Conservation (phyloP, 2,329 filamentous ascomycete genomes). For the Beauveria medogensis region DNA sequence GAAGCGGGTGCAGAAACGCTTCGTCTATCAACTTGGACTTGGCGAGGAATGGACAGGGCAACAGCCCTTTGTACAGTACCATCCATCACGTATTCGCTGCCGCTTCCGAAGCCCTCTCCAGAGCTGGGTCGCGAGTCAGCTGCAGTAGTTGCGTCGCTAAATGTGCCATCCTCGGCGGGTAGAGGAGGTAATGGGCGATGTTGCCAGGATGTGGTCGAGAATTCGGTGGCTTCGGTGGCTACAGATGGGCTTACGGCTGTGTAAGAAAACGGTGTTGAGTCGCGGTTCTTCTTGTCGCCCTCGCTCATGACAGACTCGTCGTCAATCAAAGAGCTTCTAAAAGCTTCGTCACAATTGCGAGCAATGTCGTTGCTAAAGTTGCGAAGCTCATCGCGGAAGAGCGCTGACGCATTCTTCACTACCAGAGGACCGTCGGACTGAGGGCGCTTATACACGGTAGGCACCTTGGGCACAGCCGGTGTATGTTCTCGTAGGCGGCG, state of each 20-base stretch:
- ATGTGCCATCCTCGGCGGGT: constrained; percentile 23
- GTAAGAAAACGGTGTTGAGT: constrained; percentile 36
- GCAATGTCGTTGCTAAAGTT: constrained; percentile 80
- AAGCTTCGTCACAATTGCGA: constrained; percentile 86
- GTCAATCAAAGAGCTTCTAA: constrained; percentile 56
- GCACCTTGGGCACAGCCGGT: constrained; percentile 21
- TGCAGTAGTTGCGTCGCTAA: constrained; percentile 14
- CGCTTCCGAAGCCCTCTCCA: constrained; percentile 19
- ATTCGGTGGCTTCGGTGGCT: constrained; percentile 21
- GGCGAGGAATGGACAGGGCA: constrained; percentile 23
- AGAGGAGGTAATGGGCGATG: constrained; percentile 45
- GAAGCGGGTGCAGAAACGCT: constrained; percentile 44
- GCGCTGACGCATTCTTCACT: constrained; percentile 23
- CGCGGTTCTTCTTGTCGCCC: constrained; percentile 22
- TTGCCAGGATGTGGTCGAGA: constrained; percentile 33
- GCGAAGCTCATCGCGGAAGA: constrained; percentile 65
- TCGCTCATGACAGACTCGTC: constrained; percentile 30
- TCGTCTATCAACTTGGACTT: constrained; percentile 35
- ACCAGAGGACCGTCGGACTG: constrained; percentile 18
- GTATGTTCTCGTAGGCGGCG: constrained; percentile 19
- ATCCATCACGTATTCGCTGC: constrained; percentile 15
- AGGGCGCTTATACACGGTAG: constrained; percentile 18
- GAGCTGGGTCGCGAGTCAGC: constrained; percentile 18
- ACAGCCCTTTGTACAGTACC: constrained; percentile 23
- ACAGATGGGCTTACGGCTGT: constrained; percentile 27